Evolutionary conservation across 2,329 filamentous ascomycete species (phyloP), one percentile per base, ranked within the genome.

Genomic region (Trichoderma pleuroti): DNA sequence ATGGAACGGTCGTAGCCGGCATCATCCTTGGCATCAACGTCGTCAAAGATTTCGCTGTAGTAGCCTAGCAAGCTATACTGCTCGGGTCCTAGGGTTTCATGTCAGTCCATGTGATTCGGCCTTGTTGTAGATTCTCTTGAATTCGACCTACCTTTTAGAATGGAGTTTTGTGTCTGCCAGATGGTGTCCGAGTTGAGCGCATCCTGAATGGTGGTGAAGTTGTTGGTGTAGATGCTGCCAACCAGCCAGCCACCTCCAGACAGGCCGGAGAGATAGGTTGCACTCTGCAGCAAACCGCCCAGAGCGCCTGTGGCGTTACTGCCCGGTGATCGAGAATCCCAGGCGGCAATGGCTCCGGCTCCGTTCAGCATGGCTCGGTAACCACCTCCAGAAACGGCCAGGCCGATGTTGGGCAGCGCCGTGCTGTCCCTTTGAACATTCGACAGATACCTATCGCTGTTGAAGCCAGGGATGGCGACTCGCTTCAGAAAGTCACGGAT

Each of bases 331-430:
- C 94, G 88, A 75, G 81, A 87, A 79, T 97, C 94, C 74, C 93
- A 94, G 0, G 93, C 94, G 34, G 92, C 88, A 18, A 97, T 76
- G 56, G 91, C 91, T 72, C 94, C 94, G 18, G 91, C 94, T 46
- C 93, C 93, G 77, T 92, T 95, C 83, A 94, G 84, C 82, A 97
- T 85, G n/a, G 94, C 93, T 70, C 94, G 86, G 79, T 96, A 97
- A 42, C 94, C 94, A 78, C 94, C 94, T 14, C 93, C 93, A 0
- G 93, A 96, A 57, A 92, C 84, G 12, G 93, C 92, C 73, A 97
- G 87, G 18, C 86, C 93, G 72, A 97, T 90, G 74, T 85, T 86
- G 66, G 85, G 85, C 72, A 86, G 79, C 30, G 82, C 80, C 0
- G 75, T 78, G 8, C 75, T 64, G 60, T 80, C 70, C 9, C 36